Conservation (phyloP, 2,329 filamentous ascomycete genomes). For the Pseudohalonectria lignicola region DNA sequence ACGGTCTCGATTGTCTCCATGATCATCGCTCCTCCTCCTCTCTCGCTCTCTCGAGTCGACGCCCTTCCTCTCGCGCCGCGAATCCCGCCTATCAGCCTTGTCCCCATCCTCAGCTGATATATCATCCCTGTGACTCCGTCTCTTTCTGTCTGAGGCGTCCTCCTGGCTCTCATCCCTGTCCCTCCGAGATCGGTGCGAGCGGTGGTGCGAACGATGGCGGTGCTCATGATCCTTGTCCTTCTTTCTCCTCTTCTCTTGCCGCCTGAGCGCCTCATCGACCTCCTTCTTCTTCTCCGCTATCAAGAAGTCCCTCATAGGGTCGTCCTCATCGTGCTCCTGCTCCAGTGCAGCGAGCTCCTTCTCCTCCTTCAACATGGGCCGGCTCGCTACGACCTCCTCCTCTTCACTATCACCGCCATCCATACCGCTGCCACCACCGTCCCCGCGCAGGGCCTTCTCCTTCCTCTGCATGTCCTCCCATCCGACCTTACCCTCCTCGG, state of each 20-base stretch:
- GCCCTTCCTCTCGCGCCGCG: constrained; percentile 13
- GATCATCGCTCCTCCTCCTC: constrained; percentile 14
- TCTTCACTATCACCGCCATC: constrained; percentile 21
- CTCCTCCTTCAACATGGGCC: constrained; percentile 71
- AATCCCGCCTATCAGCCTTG: constrained; percentile 8
- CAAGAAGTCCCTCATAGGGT: constrained; percentile 91
- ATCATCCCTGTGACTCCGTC: constrained; percentile 14
- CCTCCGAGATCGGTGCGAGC: constrained; percentile 34
- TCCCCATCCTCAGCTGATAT: constrained; percentile 10
- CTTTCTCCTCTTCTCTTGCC: constrained; percentile 31
- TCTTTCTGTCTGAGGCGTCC: constrained; percentile 7
- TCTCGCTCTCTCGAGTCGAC: constrained; percentile 13
- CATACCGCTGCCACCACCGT: constrained; percentile 29
- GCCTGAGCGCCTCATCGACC: constrained; percentile 58
- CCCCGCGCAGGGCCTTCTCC: constrained; percentile 25
- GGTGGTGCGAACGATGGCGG: constrained; percentile 26
- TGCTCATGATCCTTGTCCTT: constrained; percentile 19
- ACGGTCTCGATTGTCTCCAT: no score
- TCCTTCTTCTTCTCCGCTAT: constrained; percentile 89
- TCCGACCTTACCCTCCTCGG: constrained; percentile 45
- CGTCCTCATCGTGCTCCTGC: constrained; percentile 79
- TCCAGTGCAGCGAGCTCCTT: constrained; percentile 66
- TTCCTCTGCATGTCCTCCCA: constrained; percentile 48
- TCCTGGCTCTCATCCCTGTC: constrained; percentile 19
- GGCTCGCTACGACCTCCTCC: constrained; percentile 30